Conservation (phyloP, 1,139 yeast genomes). For the Yamadazyma oceani region DNA sequence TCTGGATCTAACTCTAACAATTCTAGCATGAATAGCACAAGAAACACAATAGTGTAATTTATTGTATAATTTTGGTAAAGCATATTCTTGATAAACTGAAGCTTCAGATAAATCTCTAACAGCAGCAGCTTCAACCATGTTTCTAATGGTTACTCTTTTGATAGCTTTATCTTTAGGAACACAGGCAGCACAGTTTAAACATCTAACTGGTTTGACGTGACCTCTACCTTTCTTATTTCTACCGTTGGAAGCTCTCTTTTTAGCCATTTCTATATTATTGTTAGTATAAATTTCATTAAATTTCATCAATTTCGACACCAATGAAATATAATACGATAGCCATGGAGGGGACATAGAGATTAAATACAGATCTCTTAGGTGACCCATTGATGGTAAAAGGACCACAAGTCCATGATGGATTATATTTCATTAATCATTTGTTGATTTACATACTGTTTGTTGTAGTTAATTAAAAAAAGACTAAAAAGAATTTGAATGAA, state of each 20-base stretch:
- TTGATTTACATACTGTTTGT: constrained; percentile 2
- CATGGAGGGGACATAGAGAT: too few relatives aligned
- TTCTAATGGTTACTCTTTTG: constrained; percentile 99
- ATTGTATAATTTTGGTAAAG: constrained; percentile 99
- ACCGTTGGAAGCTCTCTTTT: constrained; percentile 99
- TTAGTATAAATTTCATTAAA: constrained; percentile 18
- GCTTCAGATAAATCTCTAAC: constrained; percentile 99
- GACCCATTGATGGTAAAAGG: background rate
- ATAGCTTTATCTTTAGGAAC: constrained; percentile 99
- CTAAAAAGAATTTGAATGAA: constrained; percentile 1
- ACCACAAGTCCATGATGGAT: too few relatives aligned
- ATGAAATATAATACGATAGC: too few relatives aligned
- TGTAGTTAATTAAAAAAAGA: background rate
- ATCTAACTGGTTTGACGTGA: constrained; percentile 99
- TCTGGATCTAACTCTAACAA: constrained; percentile 99
- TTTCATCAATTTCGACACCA: too few relatives aligned
- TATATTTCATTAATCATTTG: background rate
- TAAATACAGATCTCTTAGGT: too few relatives aligned
- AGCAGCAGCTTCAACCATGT: constrained; percentile 99
- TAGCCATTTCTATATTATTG: constrained; percentile 74
- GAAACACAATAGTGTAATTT: constrained; percentile 99
- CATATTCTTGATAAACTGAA: constrained; percentile 98
- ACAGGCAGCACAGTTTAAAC: constrained; percentile 99
- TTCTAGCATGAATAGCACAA: constrained; percentile 99
- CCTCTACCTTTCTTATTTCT: constrained; percentile 99